phyloP scores from a whole-genome alignment of 768 basidiomycete genomes.

The Pleurotus giganteus region DNA sequence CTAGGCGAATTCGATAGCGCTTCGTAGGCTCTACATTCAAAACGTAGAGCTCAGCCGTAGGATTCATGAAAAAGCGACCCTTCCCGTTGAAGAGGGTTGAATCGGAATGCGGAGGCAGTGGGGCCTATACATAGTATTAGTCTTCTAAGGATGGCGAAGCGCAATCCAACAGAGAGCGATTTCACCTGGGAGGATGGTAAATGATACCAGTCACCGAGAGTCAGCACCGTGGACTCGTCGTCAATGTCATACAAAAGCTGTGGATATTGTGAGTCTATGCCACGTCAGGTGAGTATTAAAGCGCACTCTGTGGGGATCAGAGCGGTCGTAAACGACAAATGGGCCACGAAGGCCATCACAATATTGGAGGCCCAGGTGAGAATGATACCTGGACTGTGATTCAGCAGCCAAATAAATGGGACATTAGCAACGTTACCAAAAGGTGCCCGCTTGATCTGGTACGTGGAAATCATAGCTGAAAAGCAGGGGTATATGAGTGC shows the following conservation, averaged over 20 bases:
- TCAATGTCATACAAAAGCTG: not conserved
- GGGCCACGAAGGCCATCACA: slow-evolving; percentile 29
- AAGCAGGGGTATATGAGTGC: not conserved
- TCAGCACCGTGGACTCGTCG: not conserved
- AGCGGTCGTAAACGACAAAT: not conserved
- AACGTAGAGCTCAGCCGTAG: not conserved
- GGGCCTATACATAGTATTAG: no score
- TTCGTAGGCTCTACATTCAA: slow-evolving; percentile 4
- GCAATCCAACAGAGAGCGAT: no score
- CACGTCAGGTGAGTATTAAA: not conserved
- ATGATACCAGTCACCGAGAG: slow-evolving; percentile 3
- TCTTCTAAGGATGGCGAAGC: not conserved
- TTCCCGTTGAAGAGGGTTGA: slow-evolving; percentile 4
- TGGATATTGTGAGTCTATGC: no score
- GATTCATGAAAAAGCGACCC: not conserved
- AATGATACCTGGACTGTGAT: not conserved
- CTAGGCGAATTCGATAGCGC: slow-evolving; percentile 18
- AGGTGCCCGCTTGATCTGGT: slow-evolving; percentile 27
- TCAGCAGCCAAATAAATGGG: not conserved
- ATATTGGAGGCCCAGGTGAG: not conserved
- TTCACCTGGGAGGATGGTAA: not conserved
- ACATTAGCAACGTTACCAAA: slow-evolving; percentile 34
- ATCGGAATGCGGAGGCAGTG: not conserved
- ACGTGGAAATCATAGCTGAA: slow-evolving; percentile 25
- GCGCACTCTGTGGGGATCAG: not conserved